Evolutionary conservation across 73 alveolate genomes (phyloP).

Genomic region (Uronychia binucleata): DNA sequence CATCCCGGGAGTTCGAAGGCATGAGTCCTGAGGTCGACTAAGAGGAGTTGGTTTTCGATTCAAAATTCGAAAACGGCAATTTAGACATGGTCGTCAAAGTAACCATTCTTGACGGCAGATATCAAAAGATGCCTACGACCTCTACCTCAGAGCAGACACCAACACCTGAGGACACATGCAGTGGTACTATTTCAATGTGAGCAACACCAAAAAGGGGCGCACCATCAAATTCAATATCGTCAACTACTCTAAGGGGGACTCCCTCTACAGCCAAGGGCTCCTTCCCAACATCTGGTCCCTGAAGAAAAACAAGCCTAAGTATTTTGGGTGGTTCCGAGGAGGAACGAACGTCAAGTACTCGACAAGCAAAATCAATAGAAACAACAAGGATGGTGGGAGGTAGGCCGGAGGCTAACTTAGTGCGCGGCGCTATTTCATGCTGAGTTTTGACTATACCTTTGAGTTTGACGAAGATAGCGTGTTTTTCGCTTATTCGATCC

Average conservation of each 20-base stretch:
- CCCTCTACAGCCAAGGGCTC: conserved; percentile 85
- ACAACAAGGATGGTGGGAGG: conserved; percentile 46
- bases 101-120: background rate
- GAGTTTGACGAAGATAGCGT: conserved; percentile 82
- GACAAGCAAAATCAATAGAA: conserved; percentile 52
- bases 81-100: conserved; percentile 72
- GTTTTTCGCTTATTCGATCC: conserved; percentile 86
- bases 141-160: conserved; percentile 92
- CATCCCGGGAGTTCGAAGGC: conserved; percentile 29
- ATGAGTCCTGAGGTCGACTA: conserved; percentile 39
- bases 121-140: conserved; percentile 77
- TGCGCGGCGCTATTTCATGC: conserved; percentile 50
- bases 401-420: background rate
- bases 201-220: conserved; percentile 68
- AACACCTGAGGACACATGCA: conserved; percentile 93
- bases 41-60: conserved; percentile 61
- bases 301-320: conserved; percentile 16
- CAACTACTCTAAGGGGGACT: conserved; percentile 74
- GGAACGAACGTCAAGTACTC: conserved; percentile 54
- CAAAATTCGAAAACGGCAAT: conserved; percentile 90
- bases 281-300: conserved; percentile 76
- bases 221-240: conserved; percentile 78
- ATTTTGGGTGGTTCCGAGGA: conserved; percentile 40
- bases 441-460: conserved; percentile 81
- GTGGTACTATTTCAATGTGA: conserved; percentile 93